phyloP scores from a whole-genome alignment of 768 basidiomycete genomes.

The Psilocybe tampanensis region DNA sequence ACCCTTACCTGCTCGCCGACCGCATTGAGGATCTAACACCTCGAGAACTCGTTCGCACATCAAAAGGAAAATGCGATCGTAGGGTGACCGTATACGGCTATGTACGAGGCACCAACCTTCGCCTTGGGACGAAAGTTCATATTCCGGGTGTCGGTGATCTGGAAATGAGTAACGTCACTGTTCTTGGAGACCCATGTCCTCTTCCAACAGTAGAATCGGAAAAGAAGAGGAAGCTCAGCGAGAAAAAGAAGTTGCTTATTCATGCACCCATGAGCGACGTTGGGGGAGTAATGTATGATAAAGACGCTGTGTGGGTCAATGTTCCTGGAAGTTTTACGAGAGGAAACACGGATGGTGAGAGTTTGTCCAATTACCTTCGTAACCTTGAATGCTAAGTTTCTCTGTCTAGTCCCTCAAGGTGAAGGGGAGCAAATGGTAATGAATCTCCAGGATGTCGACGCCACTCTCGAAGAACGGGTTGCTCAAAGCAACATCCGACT shows the following conservation, averaged over 20 bases:
- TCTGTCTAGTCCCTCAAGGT: conserved; percentile 66
- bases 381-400: conserved; percentile 43
- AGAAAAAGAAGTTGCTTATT: conserved; percentile 89
- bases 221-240: conserved; percentile 88
- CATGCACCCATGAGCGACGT: conserved; percentile 99
- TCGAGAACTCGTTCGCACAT: conserved; percentile 74
- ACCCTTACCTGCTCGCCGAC: conserved; percentile 94
- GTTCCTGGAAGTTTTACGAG: conserved; percentile 93
- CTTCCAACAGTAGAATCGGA: conserved; percentile 90
- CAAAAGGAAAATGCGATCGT: conserved; percentile 91
- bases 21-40: conserved; percentile 94
- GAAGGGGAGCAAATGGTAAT: conserved; percentile 99
- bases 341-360: conserved; percentile 65
- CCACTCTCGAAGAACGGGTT: conserved; percentile 85
- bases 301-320: conserved; percentile 98
- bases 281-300: conserved; percentile 95
- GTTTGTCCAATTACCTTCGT: conserved; percentile 23
- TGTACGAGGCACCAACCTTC: conserved; percentile 85
- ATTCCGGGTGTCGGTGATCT: conserved; percentile 95
- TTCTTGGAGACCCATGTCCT: conserved; percentile 94
- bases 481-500: conserved; percentile 81
- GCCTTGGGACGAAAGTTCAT: conserved; percentile 78
- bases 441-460: conserved; percentile 84
- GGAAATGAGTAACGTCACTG: conserved; percentile 68
- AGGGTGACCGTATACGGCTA: conserved; percentile 95